Evolutionary conservation across 108 stramenopile genomes (phyloP).

Genomic region (Fistulifera pelliculosa): DNA sequence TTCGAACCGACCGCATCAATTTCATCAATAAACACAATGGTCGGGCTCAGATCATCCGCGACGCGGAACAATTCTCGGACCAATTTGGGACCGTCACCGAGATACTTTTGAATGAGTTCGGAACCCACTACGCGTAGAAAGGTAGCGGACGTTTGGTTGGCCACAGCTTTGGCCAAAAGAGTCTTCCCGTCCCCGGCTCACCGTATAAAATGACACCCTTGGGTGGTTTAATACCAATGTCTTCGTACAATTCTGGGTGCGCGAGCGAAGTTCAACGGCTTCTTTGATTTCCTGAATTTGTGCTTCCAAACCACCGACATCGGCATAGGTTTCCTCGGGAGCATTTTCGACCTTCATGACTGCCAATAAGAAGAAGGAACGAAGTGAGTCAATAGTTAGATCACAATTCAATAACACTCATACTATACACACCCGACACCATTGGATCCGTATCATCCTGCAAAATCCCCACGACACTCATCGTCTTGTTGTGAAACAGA

Average conservation of each 20-base stretch:
- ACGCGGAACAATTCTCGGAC: slow-evolving; percentile 98
- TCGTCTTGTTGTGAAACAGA: slow-evolving; percentile 96
- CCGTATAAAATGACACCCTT: slow-evolving; percentile 99
- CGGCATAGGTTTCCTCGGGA: slow-evolving; percentile 95
- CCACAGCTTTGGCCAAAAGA: slow-evolving; percentile 96
- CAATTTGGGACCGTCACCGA: slow-evolving; percentile 98
- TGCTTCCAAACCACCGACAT: slow-evolving; percentile 96
- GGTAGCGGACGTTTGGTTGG: slow-evolving; percentile 98
- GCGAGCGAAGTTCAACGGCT: slow-evolving; percentile 97
- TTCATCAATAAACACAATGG: slow-evolving; percentile 99
- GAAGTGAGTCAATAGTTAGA: too few species aligned
- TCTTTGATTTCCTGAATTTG: slow-evolving; percentile 99
- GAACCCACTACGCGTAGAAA: slow-evolving; percentile 93
- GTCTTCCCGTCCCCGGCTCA: slow-evolving; percentile 98
- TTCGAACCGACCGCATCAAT: slow-evolving; percentile 98
- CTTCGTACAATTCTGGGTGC: slow-evolving; percentile 98
- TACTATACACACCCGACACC: slow-evolving; percentile 33
- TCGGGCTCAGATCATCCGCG: slow-evolving; percentile 91
- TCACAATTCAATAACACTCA: too few species aligned
- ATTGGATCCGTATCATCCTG: slow-evolving; percentile 96
- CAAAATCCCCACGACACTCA: slow-evolving; percentile 97
- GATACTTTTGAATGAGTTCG: slow-evolving; percentile 98
- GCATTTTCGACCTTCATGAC: slow-evolving; percentile 99
- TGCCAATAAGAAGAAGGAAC: too few species aligned
- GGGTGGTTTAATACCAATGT: slow-evolving; percentile 94